Base-by-base conservation (phyloP, 2,329 filamentous ascomycete genomes). In the Coccinonectria pachysandricola region DNA sequence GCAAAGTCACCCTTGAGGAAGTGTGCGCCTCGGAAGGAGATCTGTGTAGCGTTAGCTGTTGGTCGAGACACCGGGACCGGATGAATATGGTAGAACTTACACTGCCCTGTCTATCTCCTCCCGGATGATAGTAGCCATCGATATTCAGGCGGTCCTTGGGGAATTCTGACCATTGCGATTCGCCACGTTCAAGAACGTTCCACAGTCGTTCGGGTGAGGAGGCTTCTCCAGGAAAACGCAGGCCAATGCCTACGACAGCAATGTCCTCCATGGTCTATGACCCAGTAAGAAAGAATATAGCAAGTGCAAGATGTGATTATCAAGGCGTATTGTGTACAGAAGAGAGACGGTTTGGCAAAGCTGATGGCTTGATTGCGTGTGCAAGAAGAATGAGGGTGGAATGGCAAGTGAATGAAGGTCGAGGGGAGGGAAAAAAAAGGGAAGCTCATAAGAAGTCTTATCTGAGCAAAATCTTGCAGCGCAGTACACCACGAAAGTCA, bases 101-200 rank as follows among this genome's bases (percentile, higher is more conserved):
- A 36, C 58, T 62, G 19, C 65, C 65, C 30, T 64, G 58, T 6
- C 63, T 53, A 23, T 62, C 57, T 6, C 57, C 58, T 12, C 65
- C 60, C 0, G 66, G 66, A 38, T 73, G 68, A 35, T 64, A 66
- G 40, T 67, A 71, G n/a, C 61, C 61, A 9, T 62, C 52, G 17
- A 64, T 57, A 20, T 71, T 68, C 35, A 72, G 59, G 7, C 68
- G 56, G 7, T 60, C 53, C 6, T 49, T 38, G 1, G 66, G 64
- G 11, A 68, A 61, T 23, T 66, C 56, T 1, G 58, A 60, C 63
- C 61, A 68, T 11, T 64, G 63, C 15, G 58, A 64, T 16, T 59
- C 49, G 10, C 53, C 59, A 1, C 50, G 36, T 5, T 50, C 45
- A 7, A 70, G 37, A 37, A 69, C 59, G n/a, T 61, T 46, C 67